A percentile compares a stretch with the other conserved stretches of the same genome.
These are phyloP conservation scores for Silybum marianum DNA, from an alignment of 129 eudicot species.

Conservation along the genomic window DNA sequence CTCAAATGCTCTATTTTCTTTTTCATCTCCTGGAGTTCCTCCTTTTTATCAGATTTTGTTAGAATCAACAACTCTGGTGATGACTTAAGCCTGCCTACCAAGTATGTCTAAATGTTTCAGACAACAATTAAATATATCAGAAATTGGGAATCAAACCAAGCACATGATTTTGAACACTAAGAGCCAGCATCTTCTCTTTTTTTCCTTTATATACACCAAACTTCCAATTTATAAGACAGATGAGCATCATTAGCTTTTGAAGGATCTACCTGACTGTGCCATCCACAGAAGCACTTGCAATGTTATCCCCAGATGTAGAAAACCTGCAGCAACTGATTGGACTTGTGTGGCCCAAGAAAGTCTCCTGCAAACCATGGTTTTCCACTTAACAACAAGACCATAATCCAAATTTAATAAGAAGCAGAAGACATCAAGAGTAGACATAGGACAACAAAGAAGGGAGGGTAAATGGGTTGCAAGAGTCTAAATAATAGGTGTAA, in stretches of 20 bases:
- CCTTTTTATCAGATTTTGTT: neutral
- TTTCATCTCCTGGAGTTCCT: neutral
- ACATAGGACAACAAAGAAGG: neutral
- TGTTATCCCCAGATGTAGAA: slow-evolving; percentile 93
- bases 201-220: neutral
- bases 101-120: neutral
- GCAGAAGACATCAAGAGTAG: neutral
- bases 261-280: slow-evolving; percentile 85
- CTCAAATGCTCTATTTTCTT: neutral
- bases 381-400: slow-evolving; percentile 15
- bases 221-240: slow-evolving; percentile 8
- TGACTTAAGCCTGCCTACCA: neutral
- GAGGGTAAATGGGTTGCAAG: neutral
- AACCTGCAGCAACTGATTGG: slow-evolving; percentile 92
- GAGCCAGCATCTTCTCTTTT: neutral
- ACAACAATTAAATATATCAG: neutral
- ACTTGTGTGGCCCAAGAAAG: slow-evolving; percentile 94
- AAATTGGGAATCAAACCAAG: neutral
- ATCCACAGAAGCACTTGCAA: slow-evolving; percentile 97
- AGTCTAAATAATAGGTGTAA: neutral
- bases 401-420: slow-evolving; percentile 13
- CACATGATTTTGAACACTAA: neutral
- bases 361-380: slow-evolving; percentile 55
- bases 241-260: slow-evolving; percentile 3
- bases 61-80: neutral